Conservation (phyloP, 2,329 filamentous ascomycete genomes). For the Myriosclerotinia curreyana region DNA sequence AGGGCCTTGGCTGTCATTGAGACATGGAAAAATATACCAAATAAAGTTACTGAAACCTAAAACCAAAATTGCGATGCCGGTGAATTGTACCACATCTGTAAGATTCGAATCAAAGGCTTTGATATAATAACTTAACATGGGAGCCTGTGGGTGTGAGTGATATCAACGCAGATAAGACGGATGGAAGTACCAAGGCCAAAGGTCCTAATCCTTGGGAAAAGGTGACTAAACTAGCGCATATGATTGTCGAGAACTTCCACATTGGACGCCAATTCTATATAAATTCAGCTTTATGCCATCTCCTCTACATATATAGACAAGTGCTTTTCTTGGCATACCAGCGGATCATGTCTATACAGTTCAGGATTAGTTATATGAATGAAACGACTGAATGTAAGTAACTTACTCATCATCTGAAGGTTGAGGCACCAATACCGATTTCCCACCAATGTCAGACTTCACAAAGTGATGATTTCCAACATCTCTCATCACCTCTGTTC, state of each 20-base stretch:
- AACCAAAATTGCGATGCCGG: slow-evolving; percentile 45
- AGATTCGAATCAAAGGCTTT: slow-evolving; percentile 47
- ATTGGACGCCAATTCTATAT: slow-evolving; percentile 45
- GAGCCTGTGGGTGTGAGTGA: slow-evolving; percentile 30
- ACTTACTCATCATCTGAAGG: slow-evolving; percentile 44
- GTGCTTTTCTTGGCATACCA: slow-evolving; percentile 33
- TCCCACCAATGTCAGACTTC: slow-evolving; percentile 45
- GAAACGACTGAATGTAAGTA: neutral
- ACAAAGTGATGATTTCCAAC: slow-evolving; percentile 62
- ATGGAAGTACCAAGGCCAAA: slow-evolving; percentile 36
- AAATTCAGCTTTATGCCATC: slow-evolving; percentile 7
- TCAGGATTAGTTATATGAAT: neutral
- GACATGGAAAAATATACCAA: slow-evolving; percentile 39
- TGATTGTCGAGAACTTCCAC: slow-evolving; percentile 45
- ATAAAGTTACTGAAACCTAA: slow-evolving; percentile 52
- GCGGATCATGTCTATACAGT: slow-evolving; percentile 44
- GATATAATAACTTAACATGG: slow-evolving; percentile 53
- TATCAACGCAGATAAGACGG: neutral
- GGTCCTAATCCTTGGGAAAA: slow-evolving; percentile 44
- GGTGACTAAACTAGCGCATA: slow-evolving; percentile 41
- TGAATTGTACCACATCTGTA: slow-evolving; percentile 42
- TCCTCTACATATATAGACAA: neutral
- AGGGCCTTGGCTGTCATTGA: neutral
- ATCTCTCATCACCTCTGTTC: slow-evolving; percentile 47
- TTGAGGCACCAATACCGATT: slow-evolving; percentile 49